Evolutionary conservation across 768 basidiomycete genomes (phyloP), one percentile per base, ranked within the genome.

Genomic region (Naganishia vaughanmartiniae): DNA sequence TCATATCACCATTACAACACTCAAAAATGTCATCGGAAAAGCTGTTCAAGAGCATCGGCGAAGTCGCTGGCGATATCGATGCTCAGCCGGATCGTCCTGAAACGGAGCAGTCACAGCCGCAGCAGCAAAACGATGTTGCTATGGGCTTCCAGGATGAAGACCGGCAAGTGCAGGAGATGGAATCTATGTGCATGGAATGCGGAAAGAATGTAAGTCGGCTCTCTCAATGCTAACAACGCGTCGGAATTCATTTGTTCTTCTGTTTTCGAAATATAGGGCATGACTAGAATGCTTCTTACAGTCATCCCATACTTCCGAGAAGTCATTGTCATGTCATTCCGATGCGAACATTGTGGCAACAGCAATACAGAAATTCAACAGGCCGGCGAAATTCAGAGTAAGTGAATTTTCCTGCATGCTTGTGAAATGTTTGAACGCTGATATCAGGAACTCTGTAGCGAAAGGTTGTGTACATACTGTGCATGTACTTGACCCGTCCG

Each of bases 251-350:
- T 11, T 63, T 17, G 3, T 4, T 31, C 21, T 5, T 36, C 30
- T 24, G 17, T 31, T 36, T 24, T 31, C 45, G 3, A 24, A 65
- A 14, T 24, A 48, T 84, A 97, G 93, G 95, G 95, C 36, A 83
- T 84, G 15, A 99, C 96, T 0, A 84, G 93, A 53, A 82, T 99
- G 75, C 86, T 99, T 75, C 84, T 99, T 58, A 97, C 94, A 0
- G 88, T 89, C 2, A 99, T 99, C 58, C 96, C 96, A 0, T 98
- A 88, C 84, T 98, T 98, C 84, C 85, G 87, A 54, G 92, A 99
- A 80, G 89, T 98, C 65, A 90, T 99, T 73, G 87, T 98, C 71
- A 93, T 95, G 88, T 94, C 92, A 46, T 99, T 99, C 84, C 86
- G 89, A 69, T 99, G 96, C 79, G 92, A 95, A 69, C 89, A 93